Base-by-base conservation (phyloP, 352 stramenopile species). In the Pythium aristosporum region DNA sequence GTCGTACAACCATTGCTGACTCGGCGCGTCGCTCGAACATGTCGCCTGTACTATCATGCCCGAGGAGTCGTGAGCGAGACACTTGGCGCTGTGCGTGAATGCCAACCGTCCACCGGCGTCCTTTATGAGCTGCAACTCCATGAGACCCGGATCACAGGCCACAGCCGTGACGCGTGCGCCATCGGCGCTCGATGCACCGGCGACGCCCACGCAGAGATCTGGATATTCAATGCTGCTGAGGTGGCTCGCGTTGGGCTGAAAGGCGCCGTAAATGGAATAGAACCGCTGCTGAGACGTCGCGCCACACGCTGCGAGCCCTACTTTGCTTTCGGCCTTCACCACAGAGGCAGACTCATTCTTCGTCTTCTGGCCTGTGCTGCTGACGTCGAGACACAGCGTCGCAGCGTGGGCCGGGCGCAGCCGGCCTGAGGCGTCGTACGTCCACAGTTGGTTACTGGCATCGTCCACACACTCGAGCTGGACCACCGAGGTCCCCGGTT, bases 391-490 rank as follows among this genome's bases (percentile, higher is more conserved):
- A 57, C 61, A 67, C 32, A 61, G 20, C 10, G 9, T 23, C 6
- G 61, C 13, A 10, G 61, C 61, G 42, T 67, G 51, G 5, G 42
- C 43, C 4, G 61, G 61, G 6, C 44, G 50, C 9, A 67, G 49
- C 16, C 61, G 51, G 12, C 61, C 61, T 1, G 61, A 67, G 5
- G 51, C 44, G 21, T 67, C 61, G 43, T 67, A 67, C 21, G 34
- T 51, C 61, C 61, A 67, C 28, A 44, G 20, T 46, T 67, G 61
- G 52, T 67, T 61, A 36, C 51, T 67, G 7, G 59, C 42, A 18
- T 61, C 51, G 23, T 67, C 61, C 7, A 21, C 36, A 32, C 61
- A 67, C 25, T 61, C 61, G 8, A 57, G 42, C 44, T 61, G 61
- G 20, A 56, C 61, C 9, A 67, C 32, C 8, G 12, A 3, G 13